Evolutionary conservation across 2,329 filamentous ascomycete genomes (phyloP).

Genomic region (Knoxdaviesia proteae): DNA sequence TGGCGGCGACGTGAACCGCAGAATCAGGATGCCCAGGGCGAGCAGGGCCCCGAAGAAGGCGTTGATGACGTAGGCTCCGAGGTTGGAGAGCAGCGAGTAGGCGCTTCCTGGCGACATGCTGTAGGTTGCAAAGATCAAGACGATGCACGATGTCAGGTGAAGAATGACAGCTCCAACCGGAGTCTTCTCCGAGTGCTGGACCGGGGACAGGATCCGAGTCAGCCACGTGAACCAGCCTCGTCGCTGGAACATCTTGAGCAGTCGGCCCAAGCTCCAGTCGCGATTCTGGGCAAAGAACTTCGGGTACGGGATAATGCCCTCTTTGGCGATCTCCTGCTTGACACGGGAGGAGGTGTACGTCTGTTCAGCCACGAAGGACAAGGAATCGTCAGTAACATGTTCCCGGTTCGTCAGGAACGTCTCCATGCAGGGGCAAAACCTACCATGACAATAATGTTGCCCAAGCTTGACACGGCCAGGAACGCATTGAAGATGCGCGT

Average conservation of each 20-base stretch:
- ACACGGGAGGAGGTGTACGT: constrained; percentile 33
- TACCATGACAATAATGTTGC: constrained; percentile 31
- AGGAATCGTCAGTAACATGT: neutral
- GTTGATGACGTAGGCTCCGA: constrained; percentile 14
- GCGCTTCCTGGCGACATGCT: constrained; percentile 8
- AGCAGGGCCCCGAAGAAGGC: constrained; percentile 15
- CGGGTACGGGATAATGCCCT: constrained; percentile 29
- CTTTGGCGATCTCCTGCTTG: constrained; percentile 40
- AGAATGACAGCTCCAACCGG: constrained; percentile 15
- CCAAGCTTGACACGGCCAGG: constrained; percentile 30
- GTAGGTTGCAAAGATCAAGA: constrained; percentile 15
- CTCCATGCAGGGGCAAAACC: neutral
- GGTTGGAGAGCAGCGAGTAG: constrained; percentile 12
- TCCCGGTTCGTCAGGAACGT: neutral
- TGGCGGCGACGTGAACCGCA: constrained; percentile 14
- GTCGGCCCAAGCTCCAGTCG: constrained; percentile 14
- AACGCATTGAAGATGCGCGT: constrained; percentile 23
- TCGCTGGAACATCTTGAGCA: constrained; percentile 12
- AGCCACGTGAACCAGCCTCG: constrained; percentile 11
- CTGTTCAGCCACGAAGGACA: neutral
- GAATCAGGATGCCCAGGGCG: constrained; percentile 14
- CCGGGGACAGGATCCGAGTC: constrained; percentile 11
- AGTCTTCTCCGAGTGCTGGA: constrained; percentile 15
- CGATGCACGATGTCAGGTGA: constrained; percentile 13
- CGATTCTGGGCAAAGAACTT: constrained; percentile 22